Evolutionary conservation across 1,284 basidiomycete genomes (phyloP).

Genomic region (Anthracocystis panici-leucophaei): DNA sequence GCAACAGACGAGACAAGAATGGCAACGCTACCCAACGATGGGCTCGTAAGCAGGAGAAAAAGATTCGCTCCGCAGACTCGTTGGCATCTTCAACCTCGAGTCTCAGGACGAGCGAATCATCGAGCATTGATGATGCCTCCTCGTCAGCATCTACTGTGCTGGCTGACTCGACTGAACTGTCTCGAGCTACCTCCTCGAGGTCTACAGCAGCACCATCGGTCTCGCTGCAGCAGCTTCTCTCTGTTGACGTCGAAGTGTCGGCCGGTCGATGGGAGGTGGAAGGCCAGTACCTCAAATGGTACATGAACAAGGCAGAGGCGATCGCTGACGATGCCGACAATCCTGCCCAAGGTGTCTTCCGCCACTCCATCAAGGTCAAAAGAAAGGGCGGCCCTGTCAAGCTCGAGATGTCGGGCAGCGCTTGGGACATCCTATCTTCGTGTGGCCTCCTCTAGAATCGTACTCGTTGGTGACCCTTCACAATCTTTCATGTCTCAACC

Average conservation of each 20-base stretch:
- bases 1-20: conserved; percentile 27
- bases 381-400: conserved; percentile 37
- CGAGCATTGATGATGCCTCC: conserved; percentile 24
- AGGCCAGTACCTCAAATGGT: conserved; percentile 83
- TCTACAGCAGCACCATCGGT: conserved; percentile 1
- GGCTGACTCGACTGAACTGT: conserved; percentile 27
- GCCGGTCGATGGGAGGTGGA: conserved; percentile 78
- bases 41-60: conserved; percentile 38
- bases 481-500: neutral
- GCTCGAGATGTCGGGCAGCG: conserved; percentile 43
- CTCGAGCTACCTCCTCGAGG: conserved; percentile 11
- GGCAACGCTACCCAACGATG: conserved; percentile 13
- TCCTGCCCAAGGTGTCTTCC: conserved; percentile 25
- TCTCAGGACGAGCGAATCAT: conserved; percentile 4
- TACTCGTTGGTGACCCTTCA: neutral
- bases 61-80: conserved; percentile 20
- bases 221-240: conserved; percentile 27
- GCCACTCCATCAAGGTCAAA: conserved; percentile 48
- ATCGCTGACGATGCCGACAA: conserved; percentile 36
- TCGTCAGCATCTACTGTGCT: conserved; percentile 29
- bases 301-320: conserved; percentile 73
- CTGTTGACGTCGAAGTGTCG: conserved; percentile 73
- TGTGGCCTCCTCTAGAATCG: conserved; percentile 34
- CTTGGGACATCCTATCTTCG: conserved; percentile 37
- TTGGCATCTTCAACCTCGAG: conserved; percentile 25